Percentiles rank a stretch among this genome's conserved stretches.
Conservation (phyloP, 805 yeast species). For the Candida germanica region DNA sequence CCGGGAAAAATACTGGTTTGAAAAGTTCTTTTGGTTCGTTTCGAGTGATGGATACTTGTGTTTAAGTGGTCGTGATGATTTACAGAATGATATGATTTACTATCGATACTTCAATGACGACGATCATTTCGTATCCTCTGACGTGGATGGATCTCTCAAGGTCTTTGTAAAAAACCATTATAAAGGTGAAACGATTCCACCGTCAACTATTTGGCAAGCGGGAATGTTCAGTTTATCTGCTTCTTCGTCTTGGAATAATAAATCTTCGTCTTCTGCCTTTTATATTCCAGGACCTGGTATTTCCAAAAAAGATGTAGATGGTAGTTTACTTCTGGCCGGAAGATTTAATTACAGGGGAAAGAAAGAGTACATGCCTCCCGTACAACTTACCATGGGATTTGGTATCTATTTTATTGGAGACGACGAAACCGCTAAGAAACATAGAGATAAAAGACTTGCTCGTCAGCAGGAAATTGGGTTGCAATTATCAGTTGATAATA, state of each 20-base stretch:
- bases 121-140: conserved; percentile 73
- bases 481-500: conserved; percentile 31
- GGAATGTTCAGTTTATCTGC: conserved; percentile 80
- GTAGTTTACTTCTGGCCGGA: conserved; percentile 58
- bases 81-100: conserved; percentile 78
- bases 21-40: conserved; percentile 92
- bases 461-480: conserved; percentile 39
- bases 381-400: conserved; percentile 87
- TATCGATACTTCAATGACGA: conserved; percentile 70
- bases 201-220: conserved; percentile 85
- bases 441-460: conserved; percentile 23
- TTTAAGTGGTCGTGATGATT: conserved; percentile 78
- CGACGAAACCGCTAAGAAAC: conserved; percentile 45
- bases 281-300: conserved; percentile 68
- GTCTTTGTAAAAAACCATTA: conserved; percentile 81
- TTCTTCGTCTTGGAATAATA: conserved; percentile 87
- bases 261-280: conserved; percentile 81
- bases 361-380: conserved; percentile 66
- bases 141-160: conserved; percentile 67
- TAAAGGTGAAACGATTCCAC: conserved; percentile 70
- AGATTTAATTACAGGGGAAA: conserved; percentile 52
- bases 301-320: conserved; percentile 66
- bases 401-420: conserved; percentile 75
- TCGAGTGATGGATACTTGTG: conserved; percentile 85
- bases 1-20: conserved; percentile 84